Evolutionary conservation across 2,329 filamentous ascomycete genomes (phyloP).

Genomic region (Aspergillus oerlinghausenensis): DNA sequence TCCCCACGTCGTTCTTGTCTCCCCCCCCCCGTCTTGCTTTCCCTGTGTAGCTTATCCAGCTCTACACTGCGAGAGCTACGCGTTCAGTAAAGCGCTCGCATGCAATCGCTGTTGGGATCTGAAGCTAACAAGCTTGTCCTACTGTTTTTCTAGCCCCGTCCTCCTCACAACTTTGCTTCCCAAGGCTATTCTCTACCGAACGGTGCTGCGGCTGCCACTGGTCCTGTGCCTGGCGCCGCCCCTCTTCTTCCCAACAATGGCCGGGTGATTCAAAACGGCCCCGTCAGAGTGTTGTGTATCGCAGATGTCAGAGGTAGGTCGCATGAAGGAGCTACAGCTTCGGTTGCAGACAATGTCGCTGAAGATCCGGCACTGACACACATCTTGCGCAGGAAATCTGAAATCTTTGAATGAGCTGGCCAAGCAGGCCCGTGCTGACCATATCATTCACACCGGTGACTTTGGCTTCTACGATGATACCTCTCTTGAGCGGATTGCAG

Average conservation of each 20-base stretch:
- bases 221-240: slow-evolving; percentile 43
- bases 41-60: slow-evolving; percentile 9
- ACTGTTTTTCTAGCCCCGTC: slow-evolving; percentile 34
- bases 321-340: slow-evolving; percentile 8
- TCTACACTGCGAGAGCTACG: slow-evolving; percentile 16
- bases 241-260: slow-evolving; percentile 49
- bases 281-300: slow-evolving; percentile 46
- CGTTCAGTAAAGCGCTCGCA: slow-evolving; percentile 5
- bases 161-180: slow-evolving; percentile 39
- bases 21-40: slow-evolving; percentile 5
- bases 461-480: slow-evolving; percentile 98
- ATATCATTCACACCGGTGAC: slow-evolving; percentile 98
- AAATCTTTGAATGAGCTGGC: slow-evolving; percentile 94
- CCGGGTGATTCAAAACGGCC: slow-evolving; percentile 45
- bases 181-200: slow-evolving; percentile 45
- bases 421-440: slow-evolving; percentile 88
- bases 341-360: neutral
- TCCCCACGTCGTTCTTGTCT: slow-evolving; percentile 15
- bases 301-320: slow-evolving; percentile 47
- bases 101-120: slow-evolving; percentile 2
- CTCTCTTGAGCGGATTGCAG: slow-evolving; percentile 92
- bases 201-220: slow-evolving; percentile 35
- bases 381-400: slow-evolving; percentile 67
- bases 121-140: slow-evolving; percentile 18
- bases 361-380: slow-evolving; percentile 10